A percentile compares a stretch with the other conserved stretches of the same genome.
Conservation (phyloP, 139 green algal genomes). For the Axilococcus clingmanii region DNA sequence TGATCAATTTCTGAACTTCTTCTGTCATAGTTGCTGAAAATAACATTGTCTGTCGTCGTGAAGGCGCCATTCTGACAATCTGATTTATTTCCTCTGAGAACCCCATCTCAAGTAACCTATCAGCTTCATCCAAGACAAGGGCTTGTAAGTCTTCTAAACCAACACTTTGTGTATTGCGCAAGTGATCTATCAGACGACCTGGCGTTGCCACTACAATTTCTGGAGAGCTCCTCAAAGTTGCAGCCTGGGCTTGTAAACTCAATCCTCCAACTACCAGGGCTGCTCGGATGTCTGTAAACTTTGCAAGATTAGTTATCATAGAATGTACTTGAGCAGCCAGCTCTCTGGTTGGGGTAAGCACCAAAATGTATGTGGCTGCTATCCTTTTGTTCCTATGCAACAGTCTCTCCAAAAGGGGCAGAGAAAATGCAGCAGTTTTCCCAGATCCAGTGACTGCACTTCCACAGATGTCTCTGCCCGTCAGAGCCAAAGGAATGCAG, state of each 20-base stretch:
- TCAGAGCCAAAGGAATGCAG: slow-evolving; percentile 84
- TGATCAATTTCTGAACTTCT: slow-evolving; percentile 61
- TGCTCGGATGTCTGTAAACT: slow-evolving; percentile 84
- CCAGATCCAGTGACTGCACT: slow-evolving; percentile 90
- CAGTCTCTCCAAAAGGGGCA: slow-evolving; percentile 90
- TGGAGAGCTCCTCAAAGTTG: slow-evolving; percentile 53
- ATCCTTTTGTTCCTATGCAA: slow-evolving; percentile 67
- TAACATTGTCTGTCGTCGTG: slow-evolving; percentile 87
- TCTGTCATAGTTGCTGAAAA: slow-evolving; percentile 75
- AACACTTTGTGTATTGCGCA: slow-evolving; percentile 78
- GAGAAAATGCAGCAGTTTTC: slow-evolving; percentile 93
- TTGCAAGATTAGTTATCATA: slow-evolving; percentile 85
- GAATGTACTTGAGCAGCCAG: slow-evolving; percentile 91
- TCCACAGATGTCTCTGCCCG: slow-evolving; percentile 89
- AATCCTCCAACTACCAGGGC: slow-evolving; percentile 92
- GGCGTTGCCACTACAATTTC: slow-evolving; percentile 93
- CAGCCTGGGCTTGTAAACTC: slow-evolving; percentile 71
- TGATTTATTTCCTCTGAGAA: slow-evolving; percentile 73
- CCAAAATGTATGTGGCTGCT: slow-evolving; percentile 56
- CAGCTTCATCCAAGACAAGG: slow-evolving; percentile 93
- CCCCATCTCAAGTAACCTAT: slow-evolving; percentile 85
- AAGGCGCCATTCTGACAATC: slow-evolving; percentile 74
- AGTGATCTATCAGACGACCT: slow-evolving; percentile 84
- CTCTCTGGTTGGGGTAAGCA: slow-evolving; percentile 86
- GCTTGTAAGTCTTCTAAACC: slow-evolving; percentile 82